Evolutionary conservation across 139 green algal species (phyloP), one percentile per base, ranked within the genome.

Genomic region (Klebsormidium nitens): DNA sequence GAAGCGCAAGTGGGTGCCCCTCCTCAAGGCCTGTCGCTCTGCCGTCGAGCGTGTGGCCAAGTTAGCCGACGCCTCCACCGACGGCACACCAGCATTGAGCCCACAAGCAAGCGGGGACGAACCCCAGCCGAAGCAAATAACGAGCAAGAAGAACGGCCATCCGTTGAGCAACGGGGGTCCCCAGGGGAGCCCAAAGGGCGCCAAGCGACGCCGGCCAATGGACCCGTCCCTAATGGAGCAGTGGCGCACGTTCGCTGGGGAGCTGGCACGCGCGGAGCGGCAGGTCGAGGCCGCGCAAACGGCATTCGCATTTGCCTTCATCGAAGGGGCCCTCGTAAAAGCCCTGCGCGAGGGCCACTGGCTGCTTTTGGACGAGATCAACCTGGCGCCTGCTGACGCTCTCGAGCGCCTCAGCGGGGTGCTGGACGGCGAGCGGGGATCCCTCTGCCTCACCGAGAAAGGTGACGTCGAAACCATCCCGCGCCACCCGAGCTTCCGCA

Each of bases 311-410:
- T 98, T 98, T 79, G 80, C 87, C 0, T 99, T 97, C 79, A 74
- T 95, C 29, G 95, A 99, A 77, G 95, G 95, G 5, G 85, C 82
- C 40, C 82, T 98, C 6, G 67, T 81, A 17, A 73, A 74, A 59
- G 95, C 95, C 0, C 66, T 98, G 49, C 80, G 83, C 0, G 69
- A 95, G 55, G 95, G 95, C 4, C 89, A 85, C 71, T 99, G 95
- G 95, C 79, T 99, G 66, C 88, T 99, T 36, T 83, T 99, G 60
- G 95, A 99, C 75, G 95, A 99, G 47, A 77, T 87, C 38, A 87
- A 87, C 29, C 77, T 87, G 36, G 82, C 81, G 0, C 76, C 81
- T 4, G 76, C 74, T 0, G 82, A 87, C 60, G 76, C 81, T 1
- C 57, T 87, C 44, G 81, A 86, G 64, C 39, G 80, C 17, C 66